Percentiles rank a stretch among this genome's conserved stretches.
phyloP scores from a whole-genome alignment of 2,329 filamentous ascomycete genomes.

The Parasarocladium wereldwijsianum region DNA sequence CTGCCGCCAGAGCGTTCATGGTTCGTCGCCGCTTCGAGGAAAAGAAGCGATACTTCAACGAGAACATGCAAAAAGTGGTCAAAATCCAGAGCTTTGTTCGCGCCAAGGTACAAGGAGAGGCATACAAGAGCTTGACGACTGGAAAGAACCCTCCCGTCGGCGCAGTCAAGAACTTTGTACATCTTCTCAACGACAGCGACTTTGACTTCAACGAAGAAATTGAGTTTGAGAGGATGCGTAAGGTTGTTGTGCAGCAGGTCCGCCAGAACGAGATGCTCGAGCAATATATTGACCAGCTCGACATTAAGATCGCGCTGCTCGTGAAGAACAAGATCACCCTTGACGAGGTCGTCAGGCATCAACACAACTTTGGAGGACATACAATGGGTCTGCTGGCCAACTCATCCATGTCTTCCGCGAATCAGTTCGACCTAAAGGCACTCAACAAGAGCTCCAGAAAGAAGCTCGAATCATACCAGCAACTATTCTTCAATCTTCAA shows the following conservation, averaged over 20 bases:
- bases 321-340: slow-evolving; percentile 99
- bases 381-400: slow-evolving; percentile 75
- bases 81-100: slow-evolving; percentile 97
- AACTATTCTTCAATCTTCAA: slow-evolving; percentile 92
- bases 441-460: slow-evolving; percentile 92
- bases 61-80: slow-evolving; percentile 98
- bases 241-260: slow-evolving; percentile 94
- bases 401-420: slow-evolving; percentile 73
- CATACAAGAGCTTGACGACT: slow-evolving; percentile 90
- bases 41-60: slow-evolving; percentile 76
- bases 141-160: slow-evolving; percentile 95
- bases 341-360: slow-evolving; percentile 92
- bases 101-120: slow-evolving; percentile 89
- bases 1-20: slow-evolving; percentile 56
- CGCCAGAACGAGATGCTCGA: slow-evolving; percentile 94
- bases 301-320: slow-evolving; percentile 95
- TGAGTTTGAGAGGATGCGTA: slow-evolving; percentile 86
- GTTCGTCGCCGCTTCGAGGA: slow-evolving; percentile 65
- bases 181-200: slow-evolving; percentile 92
- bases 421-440: slow-evolving; percentile 92
- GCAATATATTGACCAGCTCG: slow-evolving; percentile 94
- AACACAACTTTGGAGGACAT: slow-evolving; percentile 88
- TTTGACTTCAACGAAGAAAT: slow-evolving; percentile 99
- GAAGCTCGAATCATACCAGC: slow-evolving; percentile 93
- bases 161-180: slow-evolving; percentile 95